Conservation (phyloP, 345 rosid species). For the Ceriops decandra region DNA sequence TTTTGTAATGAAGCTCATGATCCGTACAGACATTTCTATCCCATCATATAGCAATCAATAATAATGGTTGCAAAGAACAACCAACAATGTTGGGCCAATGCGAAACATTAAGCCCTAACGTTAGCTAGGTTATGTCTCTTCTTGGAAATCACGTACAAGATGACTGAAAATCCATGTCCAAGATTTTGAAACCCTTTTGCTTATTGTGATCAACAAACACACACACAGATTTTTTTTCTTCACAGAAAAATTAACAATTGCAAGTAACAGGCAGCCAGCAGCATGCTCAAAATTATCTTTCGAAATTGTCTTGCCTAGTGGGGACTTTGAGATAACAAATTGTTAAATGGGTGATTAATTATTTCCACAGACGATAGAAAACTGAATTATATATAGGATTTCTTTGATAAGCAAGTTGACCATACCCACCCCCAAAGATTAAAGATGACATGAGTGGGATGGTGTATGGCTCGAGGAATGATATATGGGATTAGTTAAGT, state of each 20-base stretch:
- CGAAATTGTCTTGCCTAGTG: conserved; percentile 30
- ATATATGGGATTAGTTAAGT: conserved; percentile 26
- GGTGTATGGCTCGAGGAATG: conserved; percentile 69
- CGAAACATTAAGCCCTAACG: conserved; percentile 36
- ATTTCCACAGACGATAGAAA: conserved; percentile 30
- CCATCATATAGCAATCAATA: conserved; percentile 22
- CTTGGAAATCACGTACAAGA: conserved; percentile 23
- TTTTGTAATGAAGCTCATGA: conserved; percentile 20
- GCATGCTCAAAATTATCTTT: conserved; percentile 34
- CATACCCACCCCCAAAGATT: conserved; percentile 27
- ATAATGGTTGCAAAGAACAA: conserved; percentile 26
- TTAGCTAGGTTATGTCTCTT: conserved; percentile 33
- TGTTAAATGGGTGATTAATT: conserved; percentile 22
- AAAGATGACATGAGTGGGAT: conserved; percentile 17
- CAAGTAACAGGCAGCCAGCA: conserved; percentile 30
- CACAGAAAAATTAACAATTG: background rate
- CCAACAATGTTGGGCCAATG: conserved; percentile 44
- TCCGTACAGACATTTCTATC: conserved; percentile 30
- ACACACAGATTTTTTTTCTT: background rate
- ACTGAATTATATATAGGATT: background rate
- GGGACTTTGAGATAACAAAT: conserved; percentile 22
- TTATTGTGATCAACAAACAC: conserved; percentile 16
- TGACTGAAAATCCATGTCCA: background rate
- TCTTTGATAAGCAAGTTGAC: conserved; percentile 20
- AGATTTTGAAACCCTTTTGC: conserved; percentile 7